These are phyloP conservation scores for Ceratocystis cacaofunesta DNA, from an alignment of 2,329 filamentous ascomycete species.

Conservation along the genomic window DNA sequence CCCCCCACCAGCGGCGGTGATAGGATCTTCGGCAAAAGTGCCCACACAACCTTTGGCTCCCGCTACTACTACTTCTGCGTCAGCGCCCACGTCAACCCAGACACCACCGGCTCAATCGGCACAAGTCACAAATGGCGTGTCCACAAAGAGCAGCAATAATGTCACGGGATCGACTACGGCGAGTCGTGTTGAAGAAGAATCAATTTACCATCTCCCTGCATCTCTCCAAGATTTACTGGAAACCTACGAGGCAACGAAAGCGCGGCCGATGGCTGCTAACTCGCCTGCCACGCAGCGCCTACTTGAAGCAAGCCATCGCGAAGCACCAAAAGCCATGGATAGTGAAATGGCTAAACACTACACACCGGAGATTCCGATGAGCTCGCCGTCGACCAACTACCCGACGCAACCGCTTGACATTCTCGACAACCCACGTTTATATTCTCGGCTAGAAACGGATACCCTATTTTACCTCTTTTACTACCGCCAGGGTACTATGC, in stretches of 20 bases:
- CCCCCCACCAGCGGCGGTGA: neutral
- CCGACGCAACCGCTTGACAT: constrained; percentile 84
- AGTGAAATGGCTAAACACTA: constrained; percentile 72
- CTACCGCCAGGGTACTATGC: constrained; percentile 90
- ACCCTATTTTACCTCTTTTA: constrained; percentile 98
- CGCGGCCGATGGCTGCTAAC: constrained; percentile 44
- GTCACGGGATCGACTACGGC: constrained; percentile 20
- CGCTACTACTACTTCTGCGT: neutral
- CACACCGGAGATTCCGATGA: constrained; percentile 65
- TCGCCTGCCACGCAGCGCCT: constrained; percentile 57
- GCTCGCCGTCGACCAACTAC: constrained; percentile 62
- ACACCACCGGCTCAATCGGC: neutral
- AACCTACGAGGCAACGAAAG: constrained; percentile 73
- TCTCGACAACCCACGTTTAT: constrained; percentile 80
- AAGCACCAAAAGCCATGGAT: constrained; percentile 60
- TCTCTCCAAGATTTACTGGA: constrained; percentile 81
- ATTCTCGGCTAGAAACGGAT: constrained; percentile 81
- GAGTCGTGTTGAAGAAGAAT: constrained; percentile 46
- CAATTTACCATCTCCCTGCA: constrained; percentile 81
- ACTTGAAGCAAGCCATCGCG: constrained; percentile 59
- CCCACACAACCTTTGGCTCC: neutral
- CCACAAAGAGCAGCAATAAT: constrained; percentile 35
- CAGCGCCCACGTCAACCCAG: neutral
- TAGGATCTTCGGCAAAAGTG: neutral
- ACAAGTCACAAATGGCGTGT: constrained; percentile 23